A percentile compares a stretch with the other conserved stretches of the same genome.
Evolutionary conservation across 2,329 filamentous ascomycete genomes (phyloP).

Genomic region (Lasiodiplodia citricola): DNA sequence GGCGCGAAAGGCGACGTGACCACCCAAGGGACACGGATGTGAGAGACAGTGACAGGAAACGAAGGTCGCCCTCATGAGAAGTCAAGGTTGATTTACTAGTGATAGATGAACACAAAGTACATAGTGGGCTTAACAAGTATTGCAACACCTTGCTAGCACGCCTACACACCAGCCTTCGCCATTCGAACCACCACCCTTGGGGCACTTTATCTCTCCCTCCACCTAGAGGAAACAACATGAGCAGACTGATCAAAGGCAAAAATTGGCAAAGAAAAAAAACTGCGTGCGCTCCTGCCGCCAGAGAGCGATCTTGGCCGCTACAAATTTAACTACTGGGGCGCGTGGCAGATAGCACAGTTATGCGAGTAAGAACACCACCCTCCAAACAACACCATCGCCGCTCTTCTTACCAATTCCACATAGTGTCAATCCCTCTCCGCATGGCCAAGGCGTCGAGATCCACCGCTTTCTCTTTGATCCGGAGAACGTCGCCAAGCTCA

Average conservation of each 20-base stretch:
- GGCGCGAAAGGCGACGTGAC: background rate
- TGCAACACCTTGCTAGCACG: background rate
- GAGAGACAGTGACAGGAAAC: background rate
- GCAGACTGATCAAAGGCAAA: no score
- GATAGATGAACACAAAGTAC: background rate
- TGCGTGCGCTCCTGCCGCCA: no score
- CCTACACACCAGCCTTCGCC: no score
- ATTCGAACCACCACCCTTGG: no score
- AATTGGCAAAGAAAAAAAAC: no score
- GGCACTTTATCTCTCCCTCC: no score
- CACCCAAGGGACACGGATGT: background rate
- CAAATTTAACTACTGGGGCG: conserved; percentile 23
- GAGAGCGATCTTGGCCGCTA: no score
- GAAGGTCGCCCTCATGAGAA: conserved; percentile 7
- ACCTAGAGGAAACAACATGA: no score
- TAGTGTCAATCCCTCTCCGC: conserved; percentile 35
- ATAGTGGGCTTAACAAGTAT: background rate
- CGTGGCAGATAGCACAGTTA: conserved; percentile 35
- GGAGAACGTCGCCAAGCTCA: conserved; percentile 34
- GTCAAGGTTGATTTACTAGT: no score
- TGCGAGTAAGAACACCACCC: conserved; percentile 27
- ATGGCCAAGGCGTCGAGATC: conserved; percentile 34
- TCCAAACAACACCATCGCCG: background rate
- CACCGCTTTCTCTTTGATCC: conserved; percentile 32
- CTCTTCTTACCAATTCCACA: background rate